These are phyloP conservation scores for Erodium texanum DNA, from an alignment of 441 rosid species.

Conservation along the genomic window DNA sequence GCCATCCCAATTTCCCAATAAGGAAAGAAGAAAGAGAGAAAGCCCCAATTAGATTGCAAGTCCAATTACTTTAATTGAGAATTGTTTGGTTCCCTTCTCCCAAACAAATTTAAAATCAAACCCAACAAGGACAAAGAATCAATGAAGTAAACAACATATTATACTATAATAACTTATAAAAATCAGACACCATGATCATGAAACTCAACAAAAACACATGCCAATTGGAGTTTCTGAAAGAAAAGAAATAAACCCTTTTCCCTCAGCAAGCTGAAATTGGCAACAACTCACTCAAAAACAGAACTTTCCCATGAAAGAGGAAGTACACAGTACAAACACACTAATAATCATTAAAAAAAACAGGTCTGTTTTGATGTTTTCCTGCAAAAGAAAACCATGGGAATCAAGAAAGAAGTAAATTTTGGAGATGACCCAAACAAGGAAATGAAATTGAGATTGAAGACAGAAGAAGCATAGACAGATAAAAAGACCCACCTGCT, in stretches of 20 bases:
- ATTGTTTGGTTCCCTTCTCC: not conserved
- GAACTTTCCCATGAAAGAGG: not conserved
- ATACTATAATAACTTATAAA: not conserved
- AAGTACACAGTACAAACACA: not conserved
- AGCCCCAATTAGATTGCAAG: not conserved
- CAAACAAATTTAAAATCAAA: not conserved
- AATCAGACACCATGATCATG: not conserved
- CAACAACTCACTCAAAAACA: slow-evolving; percentile 2
- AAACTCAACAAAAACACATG: slow-evolving; percentile 1
- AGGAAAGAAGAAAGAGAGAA: not conserved
- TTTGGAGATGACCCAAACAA: slow-evolving; percentile 1
- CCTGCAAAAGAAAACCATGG: not conserved
- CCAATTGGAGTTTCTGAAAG: not conserved
- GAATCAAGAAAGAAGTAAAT: not conserved
- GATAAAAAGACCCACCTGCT: slow-evolving; percentile 1
- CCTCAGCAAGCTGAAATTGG: not conserved
- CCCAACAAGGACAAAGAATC: not conserved
- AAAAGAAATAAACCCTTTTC: not conserved
- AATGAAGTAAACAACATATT: not conserved
- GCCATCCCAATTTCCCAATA: too few species aligned
- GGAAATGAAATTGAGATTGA: not conserved
- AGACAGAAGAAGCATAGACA: not conserved
- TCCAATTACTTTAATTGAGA: slow-evolving; percentile 1
- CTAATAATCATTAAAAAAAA: not conserved
- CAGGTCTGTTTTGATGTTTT: not conserved